Conservation (phyloP, 169 alveolate genomes). For the Eimeria maxima region DNA sequence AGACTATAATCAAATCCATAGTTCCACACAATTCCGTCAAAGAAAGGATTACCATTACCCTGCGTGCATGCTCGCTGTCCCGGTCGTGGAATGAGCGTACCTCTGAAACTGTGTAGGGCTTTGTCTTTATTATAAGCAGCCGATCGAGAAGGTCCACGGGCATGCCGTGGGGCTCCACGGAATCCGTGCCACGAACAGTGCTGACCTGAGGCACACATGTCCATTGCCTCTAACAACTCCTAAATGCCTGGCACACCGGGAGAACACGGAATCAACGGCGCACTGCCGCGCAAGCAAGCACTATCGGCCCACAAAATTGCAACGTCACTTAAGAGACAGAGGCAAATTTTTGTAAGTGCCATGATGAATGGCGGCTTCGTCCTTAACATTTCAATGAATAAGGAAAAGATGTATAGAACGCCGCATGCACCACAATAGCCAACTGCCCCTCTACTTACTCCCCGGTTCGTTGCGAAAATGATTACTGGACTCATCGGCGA, state of each 20-base stretch:
- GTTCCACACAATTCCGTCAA: not conserved
- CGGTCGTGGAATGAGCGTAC: slow-evolving; percentile 36
- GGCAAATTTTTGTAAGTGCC: too few relatives aligned
- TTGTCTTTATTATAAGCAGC: slow-evolving; percentile 98
- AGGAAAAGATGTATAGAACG: not conserved
- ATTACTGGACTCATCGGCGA: slow-evolving; percentile 99
- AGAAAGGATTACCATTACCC: not conserved
- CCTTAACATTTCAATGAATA: not conserved
- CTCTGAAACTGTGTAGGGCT: slow-evolving; percentile 97
- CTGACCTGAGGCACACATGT: slow-evolving; percentile 70
- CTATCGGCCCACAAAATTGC: not conserved
- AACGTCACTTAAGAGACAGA: not conserved
- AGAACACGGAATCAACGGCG: not conserved
- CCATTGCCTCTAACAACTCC: not conserved
- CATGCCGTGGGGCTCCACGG: slow-evolving; percentile 99
- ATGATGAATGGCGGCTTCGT: not conserved
- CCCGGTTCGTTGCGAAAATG: slow-evolving; percentile 99
- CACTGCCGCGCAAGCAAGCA: not conserved
- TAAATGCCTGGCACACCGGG: not conserved
- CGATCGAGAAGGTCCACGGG: slow-evolving; percentile 99
- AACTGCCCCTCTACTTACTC: slow-evolving; percentile 87
- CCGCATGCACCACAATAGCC: not conserved
- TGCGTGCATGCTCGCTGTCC: not conserved
- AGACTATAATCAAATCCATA: too few relatives aligned
- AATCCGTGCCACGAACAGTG: slow-evolving; percentile 97